Evolutionary conservation across 1,284 basidiomycete genomes (phyloP), one percentile per base, ranked within the genome.

Genomic region (Wolfiporia cocos): DNA sequence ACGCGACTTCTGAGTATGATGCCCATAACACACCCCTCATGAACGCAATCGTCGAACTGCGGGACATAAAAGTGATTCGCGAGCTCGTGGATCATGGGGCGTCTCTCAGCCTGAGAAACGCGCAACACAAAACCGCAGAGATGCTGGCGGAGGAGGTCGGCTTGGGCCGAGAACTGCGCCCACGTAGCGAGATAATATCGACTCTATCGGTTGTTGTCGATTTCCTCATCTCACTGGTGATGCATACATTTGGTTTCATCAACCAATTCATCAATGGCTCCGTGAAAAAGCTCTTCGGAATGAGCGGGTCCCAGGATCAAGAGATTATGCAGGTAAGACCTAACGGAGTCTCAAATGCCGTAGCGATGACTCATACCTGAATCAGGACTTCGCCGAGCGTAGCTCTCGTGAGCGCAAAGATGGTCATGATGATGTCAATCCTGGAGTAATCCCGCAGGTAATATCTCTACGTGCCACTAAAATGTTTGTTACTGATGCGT

Each of bases 71-170:
- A 2, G 23, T 44, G 10, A 32, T 44, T 7, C 43, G 28, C 28
- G 38, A 40, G 43, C 43, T 44, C 14, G 32, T 44, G 17, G 37
- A 44, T 35, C 18, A 14, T 22, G 43, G 39, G 20, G 39, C 43
- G 4, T 40, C 38, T 6, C 20, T 36, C 3, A 22, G 20, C 7
- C 4, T 19, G 33, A n/a, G 21, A 28, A 44, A 44, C 19, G 15
- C 7, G 10, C 12, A 35, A 5, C 33, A 35, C 11, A 18, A 40
- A 19, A 34, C 43, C 4, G 38, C 31, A 14, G 21, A 34, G 34
- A 34, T 17, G 12, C 32, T 44, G 4, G 43, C 43, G 12, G 41
- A 41, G 39, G 38, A 23, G 24, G 20, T n/a, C 19, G 31, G 37
- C 5, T 31, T 44, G 37, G 43, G 41, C 19, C 28, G 26, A 24